Evolutionary conservation across 129 eudicot genomes (phyloP), one percentile per base, ranked within the genome.

Genomic region (Apium graveolens): DNA sequence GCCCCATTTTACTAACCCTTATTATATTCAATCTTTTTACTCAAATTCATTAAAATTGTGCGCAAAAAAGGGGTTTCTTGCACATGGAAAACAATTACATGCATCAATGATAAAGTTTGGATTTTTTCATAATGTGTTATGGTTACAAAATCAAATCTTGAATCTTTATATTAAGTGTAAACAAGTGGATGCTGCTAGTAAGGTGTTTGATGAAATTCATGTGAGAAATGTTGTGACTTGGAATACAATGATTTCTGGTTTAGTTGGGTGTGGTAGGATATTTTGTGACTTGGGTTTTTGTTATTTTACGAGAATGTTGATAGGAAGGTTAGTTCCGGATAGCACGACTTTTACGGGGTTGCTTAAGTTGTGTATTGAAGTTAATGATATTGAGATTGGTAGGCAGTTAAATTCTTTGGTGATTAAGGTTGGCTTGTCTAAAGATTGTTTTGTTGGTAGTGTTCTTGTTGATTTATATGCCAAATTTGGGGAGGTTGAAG

Each of bases 131-230:
- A 41, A 31, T 26, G 37, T 44, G 12, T 74, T 87, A 44, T 71
- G 89, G 14, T 79, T 88, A 78, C 86, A 78, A 65, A 86, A 87
- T 53, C 83, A 82, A n/a, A 75, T 88, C 70, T 79, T 91, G 76
- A 81, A 75, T 78, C n/a, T 70, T 35, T 91, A 91, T 79, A 75
- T 82, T 4, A 91, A 83, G 79, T 85, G 83, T 53, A 78, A 79
- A 48, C 76, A 78, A 38, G 60, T 77, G 43, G 26, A 46, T 80
- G 73, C 83, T 73, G 91, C 93, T 31, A 70, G 78, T 76, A 76
- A 83, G 81, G 60, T 88, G 93, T 91, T 91, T 44, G 93, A 91
- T 49, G 91, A 87, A 84, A 91, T 83, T 85, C 86, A 38, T 82
- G 81, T 80, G 27, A 88, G 86, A 84, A 85, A 88, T 76, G 77